phyloP scores from a whole-genome alignment of 2,329 filamentous ascomycete species.

The Apiospora kogelbergensis region DNA sequence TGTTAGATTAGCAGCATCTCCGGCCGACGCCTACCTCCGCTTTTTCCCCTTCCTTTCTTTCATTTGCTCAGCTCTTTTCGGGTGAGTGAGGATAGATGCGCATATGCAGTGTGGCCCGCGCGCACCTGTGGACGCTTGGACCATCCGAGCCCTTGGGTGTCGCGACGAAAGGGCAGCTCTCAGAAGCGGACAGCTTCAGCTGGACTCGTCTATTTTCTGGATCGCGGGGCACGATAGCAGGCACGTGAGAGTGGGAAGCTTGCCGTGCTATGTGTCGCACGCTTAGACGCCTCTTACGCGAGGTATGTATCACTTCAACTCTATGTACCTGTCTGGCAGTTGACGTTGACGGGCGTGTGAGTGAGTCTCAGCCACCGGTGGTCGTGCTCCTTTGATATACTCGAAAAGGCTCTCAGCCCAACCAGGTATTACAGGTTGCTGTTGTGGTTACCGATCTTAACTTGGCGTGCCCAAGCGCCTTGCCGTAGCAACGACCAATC shows the following conservation, averaged over 20 bases:
- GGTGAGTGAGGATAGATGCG: neutral
- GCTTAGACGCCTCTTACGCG: neutral
- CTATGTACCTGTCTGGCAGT: neutral
- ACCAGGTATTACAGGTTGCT: neutral
- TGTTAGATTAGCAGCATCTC: slow-evolving; percentile 6
- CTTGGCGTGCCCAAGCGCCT: neutral
- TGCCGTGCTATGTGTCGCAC: neutral
- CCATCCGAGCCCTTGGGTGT: neutral
- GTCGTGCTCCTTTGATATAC: neutral
- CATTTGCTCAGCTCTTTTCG: slow-evolving; percentile 1
- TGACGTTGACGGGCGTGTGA: no score
- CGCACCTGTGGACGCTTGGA: neutral
- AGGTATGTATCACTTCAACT: slow-evolving; percentile 4
- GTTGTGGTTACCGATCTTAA: neutral
- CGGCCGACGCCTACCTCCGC: neutral
- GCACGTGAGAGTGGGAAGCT: neutral
- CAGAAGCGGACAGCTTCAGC: neutral
- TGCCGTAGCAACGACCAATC: neutral
- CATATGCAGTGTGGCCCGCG: slow-evolving; percentile 2
- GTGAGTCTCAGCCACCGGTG: neutral
- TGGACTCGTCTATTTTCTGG: neutral
- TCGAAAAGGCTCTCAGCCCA: neutral
- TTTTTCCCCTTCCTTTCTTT: neutral
- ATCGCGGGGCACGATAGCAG: neutral
- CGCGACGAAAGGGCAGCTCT: neutral